Conservation (phyloP, 2,329 filamentous ascomycete species). For the Venturia carpophila region DNA sequence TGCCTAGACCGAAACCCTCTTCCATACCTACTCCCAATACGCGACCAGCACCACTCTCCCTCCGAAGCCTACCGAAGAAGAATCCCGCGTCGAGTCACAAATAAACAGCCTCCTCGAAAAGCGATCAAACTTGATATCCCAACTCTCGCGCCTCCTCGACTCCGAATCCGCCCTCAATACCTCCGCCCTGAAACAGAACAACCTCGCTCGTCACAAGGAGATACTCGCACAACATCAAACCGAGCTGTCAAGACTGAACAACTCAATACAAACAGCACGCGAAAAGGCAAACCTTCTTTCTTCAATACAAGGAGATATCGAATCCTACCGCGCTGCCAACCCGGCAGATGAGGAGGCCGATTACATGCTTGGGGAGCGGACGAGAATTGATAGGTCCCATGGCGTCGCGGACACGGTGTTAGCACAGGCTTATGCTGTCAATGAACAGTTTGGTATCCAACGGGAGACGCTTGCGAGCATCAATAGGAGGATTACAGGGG, state of each 20-base stretch:
- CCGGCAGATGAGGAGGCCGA: slow-evolving; percentile 80
- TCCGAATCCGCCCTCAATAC: slow-evolving; percentile 80
- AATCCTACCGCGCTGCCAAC: slow-evolving; percentile 69
- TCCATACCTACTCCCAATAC: slow-evolving; percentile 86
- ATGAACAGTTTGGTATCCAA: slow-evolving; percentile 82
- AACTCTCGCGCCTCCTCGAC: slow-evolving; percentile 83
- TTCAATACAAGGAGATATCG: slow-evolving; percentile 86
- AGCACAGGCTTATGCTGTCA: slow-evolving; percentile 92
- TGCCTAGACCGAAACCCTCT: slow-evolving; percentile 69
- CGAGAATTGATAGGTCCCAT: slow-evolving; percentile 80
- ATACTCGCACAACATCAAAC: slow-evolving; percentile 79
- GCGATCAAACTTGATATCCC: slow-evolving; percentile 73
- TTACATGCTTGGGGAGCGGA: slow-evolving; percentile 91
- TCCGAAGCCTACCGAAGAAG: slow-evolving; percentile 76
- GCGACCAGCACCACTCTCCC: slow-evolving; percentile 71
- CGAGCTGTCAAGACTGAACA: slow-evolving; percentile 68
- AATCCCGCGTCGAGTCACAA: slow-evolving; percentile 68
- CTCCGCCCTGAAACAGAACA: slow-evolving; percentile 95
- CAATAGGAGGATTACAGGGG: slow-evolving; percentile 80
- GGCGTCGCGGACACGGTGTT: slow-evolving; percentile 83
- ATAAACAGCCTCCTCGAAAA: slow-evolving; percentile 80
- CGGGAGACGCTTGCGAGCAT: slow-evolving; percentile 82
- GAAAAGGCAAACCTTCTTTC: slow-evolving; percentile 83
- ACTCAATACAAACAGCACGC: slow-evolving; percentile 66
- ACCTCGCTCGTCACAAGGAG: slow-evolving; percentile 83